Evolutionary conservation across 2,329 filamentous ascomycete species (phyloP).

Genomic region (Arthrobotrys megalospora): DNA sequence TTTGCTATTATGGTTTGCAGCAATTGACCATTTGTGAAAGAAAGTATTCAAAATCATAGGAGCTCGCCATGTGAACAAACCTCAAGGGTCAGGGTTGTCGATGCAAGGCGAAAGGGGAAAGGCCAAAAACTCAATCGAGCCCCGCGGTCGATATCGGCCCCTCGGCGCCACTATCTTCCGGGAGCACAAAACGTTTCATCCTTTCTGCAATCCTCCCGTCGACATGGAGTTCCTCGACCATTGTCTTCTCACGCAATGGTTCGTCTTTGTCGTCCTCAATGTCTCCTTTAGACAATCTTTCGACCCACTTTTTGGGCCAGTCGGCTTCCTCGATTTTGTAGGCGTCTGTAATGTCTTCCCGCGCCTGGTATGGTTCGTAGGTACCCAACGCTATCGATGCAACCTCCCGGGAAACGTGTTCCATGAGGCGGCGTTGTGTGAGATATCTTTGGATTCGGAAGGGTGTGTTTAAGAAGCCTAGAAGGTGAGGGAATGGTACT

Average conservation of each 20-base stretch:
- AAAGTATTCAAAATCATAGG: constrained; percentile 4
- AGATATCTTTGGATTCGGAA: constrained; percentile 89
- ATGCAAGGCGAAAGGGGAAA: constrained; percentile 1
- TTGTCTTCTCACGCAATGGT: constrained; percentile 57
- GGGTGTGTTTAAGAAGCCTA: constrained; percentile 92
- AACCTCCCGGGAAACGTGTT: constrained; percentile 87
- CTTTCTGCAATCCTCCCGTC: constrained; percentile 58
- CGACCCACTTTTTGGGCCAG: constrained; percentile 59
- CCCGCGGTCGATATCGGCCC: constrained; percentile 36
- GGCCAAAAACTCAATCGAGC: constrained; percentile 43
- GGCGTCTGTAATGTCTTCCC: constrained; percentile 52
- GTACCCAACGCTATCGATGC: constrained; percentile 83
- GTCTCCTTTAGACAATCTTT: constrained; percentile 28
- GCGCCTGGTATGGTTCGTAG: constrained; percentile 69
- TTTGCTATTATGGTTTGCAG: constrained; percentile 31
- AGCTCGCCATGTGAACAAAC: constrained; percentile 17
- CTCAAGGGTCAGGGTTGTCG: constrained; percentile 8
- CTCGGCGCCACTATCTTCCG: constrained; percentile 43
- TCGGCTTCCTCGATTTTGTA: constrained; percentile 57
- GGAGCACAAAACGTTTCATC: constrained; percentile 61
- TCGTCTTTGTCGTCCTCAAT: constrained; percentile 57
- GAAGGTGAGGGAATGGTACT: constrained; percentile 86
- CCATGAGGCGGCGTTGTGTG: constrained; percentile 85
- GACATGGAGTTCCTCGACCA: constrained; percentile 51
- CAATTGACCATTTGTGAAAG: constrained; percentile 31